Evolutionary conservation across 2,329 filamentous ascomycete species (phyloP).

Genomic region (Aspergillus japonicus): DNA sequence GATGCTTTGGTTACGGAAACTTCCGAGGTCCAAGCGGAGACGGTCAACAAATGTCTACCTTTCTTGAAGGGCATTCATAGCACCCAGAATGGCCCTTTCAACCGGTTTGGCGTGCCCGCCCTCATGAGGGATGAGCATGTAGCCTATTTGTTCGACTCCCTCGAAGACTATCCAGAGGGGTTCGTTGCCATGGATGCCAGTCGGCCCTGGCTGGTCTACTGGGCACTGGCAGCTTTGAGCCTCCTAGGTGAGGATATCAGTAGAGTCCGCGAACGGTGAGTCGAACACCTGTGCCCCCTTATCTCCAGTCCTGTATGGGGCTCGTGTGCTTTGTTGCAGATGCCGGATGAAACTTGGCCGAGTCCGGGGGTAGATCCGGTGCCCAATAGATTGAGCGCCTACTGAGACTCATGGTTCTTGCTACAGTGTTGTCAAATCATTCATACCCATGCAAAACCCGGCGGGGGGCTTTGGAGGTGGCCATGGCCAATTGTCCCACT

Average conservation of each 20-base stretch:
- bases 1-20: constrained; percentile 68
- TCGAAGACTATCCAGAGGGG: constrained; percentile 62
- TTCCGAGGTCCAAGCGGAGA: constrained; percentile 66
- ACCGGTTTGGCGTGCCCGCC: constrained; percentile 69
- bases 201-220: constrained; percentile 92
- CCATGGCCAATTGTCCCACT: constrained; percentile 84
- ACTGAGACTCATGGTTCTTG: background rate
- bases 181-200: constrained; percentile 81
- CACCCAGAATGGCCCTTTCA: constrained; percentile 56
- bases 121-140: constrained; percentile 64
- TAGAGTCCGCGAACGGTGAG: constrained; percentile 62
- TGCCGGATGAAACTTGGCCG: background rate
- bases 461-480: constrained; percentile 89
- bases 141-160: constrained; percentile 47
- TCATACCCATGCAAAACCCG: constrained; percentile 76
- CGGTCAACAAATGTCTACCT: constrained; percentile 66
- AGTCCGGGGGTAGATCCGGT: background rate
- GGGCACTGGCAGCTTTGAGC: constrained; percentile 74
- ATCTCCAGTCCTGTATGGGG: constrained; percentile 5
- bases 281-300: background rate
- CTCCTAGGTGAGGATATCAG: constrained; percentile 73
- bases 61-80: constrained; percentile 57
- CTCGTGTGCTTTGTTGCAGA: constrained; percentile 3
- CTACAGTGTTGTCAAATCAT: constrained; percentile 65
- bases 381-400: background rate